These are phyloP conservation scores for Akanthomyces muscarius DNA, from an alignment of 2,329 filamentous ascomycete genomes.

Conservation along the genomic window DNA sequence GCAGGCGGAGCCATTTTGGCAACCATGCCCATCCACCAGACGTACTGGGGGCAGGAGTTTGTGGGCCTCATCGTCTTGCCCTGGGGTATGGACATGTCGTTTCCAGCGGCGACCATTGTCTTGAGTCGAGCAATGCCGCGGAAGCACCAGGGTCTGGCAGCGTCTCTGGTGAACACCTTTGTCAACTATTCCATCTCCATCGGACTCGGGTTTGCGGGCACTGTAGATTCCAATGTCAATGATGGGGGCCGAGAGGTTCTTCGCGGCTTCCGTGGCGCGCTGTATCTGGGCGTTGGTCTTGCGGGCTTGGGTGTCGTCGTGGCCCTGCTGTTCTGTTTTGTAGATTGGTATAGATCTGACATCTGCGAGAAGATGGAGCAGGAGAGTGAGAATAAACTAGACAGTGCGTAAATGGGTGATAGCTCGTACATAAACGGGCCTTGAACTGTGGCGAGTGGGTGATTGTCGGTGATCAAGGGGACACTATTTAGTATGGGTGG, in stretches of 20 bases:
- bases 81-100: conserved; percentile 60
- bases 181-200: conserved; percentile 63
- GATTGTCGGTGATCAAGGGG: too few relatives aligned
- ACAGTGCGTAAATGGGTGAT: not conserved
- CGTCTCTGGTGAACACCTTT: conserved; percentile 53
- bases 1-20: conserved; percentile 37
- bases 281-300: conserved; percentile 39
- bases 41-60: conserved; percentile 60
- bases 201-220: conserved; percentile 59
- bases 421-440: too few relatives aligned
- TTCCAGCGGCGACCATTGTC: conserved; percentile 55
- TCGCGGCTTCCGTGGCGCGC: conserved; percentile 34
- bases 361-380: not conserved
- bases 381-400: not conserved
- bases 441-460: too few relatives aligned
- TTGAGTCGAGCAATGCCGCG: conserved; percentile 46
- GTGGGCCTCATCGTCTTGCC: conserved; percentile 51
- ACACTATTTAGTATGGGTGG: too few relatives aligned
- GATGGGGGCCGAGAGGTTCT: conserved; percentile 26
- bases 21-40: conserved; percentile 46
- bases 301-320: conserved; percentile 33
- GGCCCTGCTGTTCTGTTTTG: conserved; percentile 18
- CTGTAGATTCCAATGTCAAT: conserved; percentile 43
- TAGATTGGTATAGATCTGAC: not conserved
- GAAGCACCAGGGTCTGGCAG: conserved; percentile 38